Conservation (phyloP, 768 basidiomycete genomes). For the Inosperma sp. region DNA sequence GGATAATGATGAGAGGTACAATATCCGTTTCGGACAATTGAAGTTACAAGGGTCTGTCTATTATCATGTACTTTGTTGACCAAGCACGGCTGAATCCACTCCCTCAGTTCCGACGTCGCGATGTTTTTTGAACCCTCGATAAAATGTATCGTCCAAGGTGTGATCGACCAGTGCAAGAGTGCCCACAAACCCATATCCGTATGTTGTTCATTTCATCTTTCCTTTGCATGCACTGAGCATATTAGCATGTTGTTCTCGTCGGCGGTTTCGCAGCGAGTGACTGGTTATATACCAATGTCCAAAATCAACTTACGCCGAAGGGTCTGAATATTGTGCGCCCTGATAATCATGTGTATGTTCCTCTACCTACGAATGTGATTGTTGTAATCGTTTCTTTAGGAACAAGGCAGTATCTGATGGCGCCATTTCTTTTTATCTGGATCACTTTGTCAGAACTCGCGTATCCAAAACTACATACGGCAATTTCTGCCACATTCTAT, state of each 20-base stretch:
- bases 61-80: no score
- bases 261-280: constrained; percentile 44
- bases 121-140: constrained; percentile 17
- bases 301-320: constrained; percentile 15
- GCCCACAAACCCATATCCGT: constrained; percentile 10
- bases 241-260: constrained; percentile 39
- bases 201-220: not conserved
- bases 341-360: constrained; percentile 23
- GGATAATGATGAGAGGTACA: constrained; percentile 40
- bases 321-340: constrained; percentile 23
- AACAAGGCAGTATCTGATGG: constrained; percentile 47
- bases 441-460: constrained; percentile 38
- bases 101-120: not conserved
- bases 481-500: constrained; percentile 27
- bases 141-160: constrained; percentile 13
- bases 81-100: no score
- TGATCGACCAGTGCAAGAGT: constrained; percentile 6
- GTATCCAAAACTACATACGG: constrained; percentile 40
- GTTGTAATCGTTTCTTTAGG: constrained; percentile 18
- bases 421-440: constrained; percentile 40
- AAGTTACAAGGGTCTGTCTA: constrained; percentile 27
- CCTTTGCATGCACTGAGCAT: constrained; percentile 7
- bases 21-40: constrained; percentile 45
- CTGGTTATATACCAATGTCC: constrained; percentile 36
- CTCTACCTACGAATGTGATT: no score